These are phyloP conservation scores for Ascochyta viciae-villosae DNA, from an alignment of 2,329 filamentous ascomycete genomes.

Conservation along the genomic window DNA sequence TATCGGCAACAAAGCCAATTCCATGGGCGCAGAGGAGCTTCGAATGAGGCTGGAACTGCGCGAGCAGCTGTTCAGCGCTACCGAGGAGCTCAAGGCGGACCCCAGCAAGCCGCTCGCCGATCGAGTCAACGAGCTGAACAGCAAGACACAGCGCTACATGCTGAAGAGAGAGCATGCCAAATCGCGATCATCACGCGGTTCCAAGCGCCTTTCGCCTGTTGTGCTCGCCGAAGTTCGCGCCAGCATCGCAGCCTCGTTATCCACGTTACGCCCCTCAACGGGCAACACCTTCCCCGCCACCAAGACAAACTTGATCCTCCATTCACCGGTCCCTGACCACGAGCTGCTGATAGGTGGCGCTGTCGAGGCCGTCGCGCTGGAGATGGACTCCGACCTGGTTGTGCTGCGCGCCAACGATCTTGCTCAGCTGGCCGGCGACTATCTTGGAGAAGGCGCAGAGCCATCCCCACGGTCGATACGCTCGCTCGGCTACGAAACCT, in stretches of 20 bases:
- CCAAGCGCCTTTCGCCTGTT: slow-evolving; percentile 33
- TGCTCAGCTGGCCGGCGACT: slow-evolving; percentile 71
- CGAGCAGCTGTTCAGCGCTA: slow-evolving; percentile 12
- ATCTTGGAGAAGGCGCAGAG: slow-evolving; percentile 68
- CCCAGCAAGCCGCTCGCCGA: slow-evolving; percentile 21
- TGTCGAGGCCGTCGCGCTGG: slow-evolving; percentile 68
- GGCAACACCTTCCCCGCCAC: slow-evolving; percentile 55
- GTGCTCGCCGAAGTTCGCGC: slow-evolving; percentile 56
- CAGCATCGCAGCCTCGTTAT: slow-evolving; percentile 59
- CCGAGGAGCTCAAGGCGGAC: slow-evolving; percentile 22
- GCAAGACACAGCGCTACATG: slow-evolving; percentile 24
- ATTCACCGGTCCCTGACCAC: slow-evolving; percentile 65
- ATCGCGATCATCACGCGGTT: slow-evolving; percentile 16
- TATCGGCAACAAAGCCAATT: slow-evolving; percentile 12
- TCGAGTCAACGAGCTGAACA: slow-evolving; percentile 19
- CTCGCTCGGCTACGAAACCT: slow-evolving; percentile 63
- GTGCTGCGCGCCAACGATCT: slow-evolving; percentile 73
- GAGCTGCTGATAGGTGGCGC: slow-evolving; percentile 64
- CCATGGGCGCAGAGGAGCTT: slow-evolving; percentile 16
- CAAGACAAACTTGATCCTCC: slow-evolving; percentile 65
- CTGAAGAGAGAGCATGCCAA: slow-evolving; percentile 26
- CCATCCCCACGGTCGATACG: slow-evolving; percentile 56
- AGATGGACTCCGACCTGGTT: slow-evolving; percentile 71
- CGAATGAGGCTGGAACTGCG: slow-evolving; percentile 11
- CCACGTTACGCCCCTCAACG: slow-evolving; percentile 41